These are phyloP conservation scores for Melampsora larici-populina DNA, from an alignment of 1,284 basidiomycete species.

Conservation along the genomic window DNA sequence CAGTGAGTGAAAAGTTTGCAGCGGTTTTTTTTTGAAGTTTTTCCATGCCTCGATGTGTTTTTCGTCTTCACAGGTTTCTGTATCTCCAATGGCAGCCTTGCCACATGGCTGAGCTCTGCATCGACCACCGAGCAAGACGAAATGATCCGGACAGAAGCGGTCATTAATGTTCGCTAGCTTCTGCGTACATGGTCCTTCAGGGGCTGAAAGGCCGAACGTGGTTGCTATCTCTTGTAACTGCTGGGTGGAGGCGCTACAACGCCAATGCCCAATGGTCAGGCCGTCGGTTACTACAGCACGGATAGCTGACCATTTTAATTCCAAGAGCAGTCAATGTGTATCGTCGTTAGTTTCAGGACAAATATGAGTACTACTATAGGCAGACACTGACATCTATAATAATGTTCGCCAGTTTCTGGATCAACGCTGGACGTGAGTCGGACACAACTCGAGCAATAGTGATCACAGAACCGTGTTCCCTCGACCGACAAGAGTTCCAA, in stretches of 20 bases:
- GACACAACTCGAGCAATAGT: neutral
- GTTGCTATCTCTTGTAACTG: neutral
- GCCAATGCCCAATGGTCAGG: too few species aligned
- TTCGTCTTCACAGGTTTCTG: neutral
- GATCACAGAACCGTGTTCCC: neutral
- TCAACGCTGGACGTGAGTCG: neutral
- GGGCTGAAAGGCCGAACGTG: neutral
- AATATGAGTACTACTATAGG: too few species aligned
- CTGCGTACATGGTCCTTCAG: neutral
- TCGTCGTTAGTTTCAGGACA: too few species aligned
- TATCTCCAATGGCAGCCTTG: neutral
- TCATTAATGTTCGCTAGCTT: neutral
- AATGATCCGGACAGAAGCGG: neutral
- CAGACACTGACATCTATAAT: neutral
- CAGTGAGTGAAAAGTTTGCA: neutral
- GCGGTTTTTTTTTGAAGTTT: neutral
- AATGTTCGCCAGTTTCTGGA: neutral
- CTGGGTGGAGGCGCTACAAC: too few species aligned
- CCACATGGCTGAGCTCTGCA: neutral
- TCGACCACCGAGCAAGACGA: neutral
- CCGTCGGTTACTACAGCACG: too few species aligned
- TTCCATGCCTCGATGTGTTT: neutral
- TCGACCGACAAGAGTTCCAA: neutral
- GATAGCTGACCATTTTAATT: too few species aligned
- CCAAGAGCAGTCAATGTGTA: too few species aligned